Evolutionary conservation across 164 flowering plant species (phyloP).

Genomic region (Aristolochia contorta): DNA sequence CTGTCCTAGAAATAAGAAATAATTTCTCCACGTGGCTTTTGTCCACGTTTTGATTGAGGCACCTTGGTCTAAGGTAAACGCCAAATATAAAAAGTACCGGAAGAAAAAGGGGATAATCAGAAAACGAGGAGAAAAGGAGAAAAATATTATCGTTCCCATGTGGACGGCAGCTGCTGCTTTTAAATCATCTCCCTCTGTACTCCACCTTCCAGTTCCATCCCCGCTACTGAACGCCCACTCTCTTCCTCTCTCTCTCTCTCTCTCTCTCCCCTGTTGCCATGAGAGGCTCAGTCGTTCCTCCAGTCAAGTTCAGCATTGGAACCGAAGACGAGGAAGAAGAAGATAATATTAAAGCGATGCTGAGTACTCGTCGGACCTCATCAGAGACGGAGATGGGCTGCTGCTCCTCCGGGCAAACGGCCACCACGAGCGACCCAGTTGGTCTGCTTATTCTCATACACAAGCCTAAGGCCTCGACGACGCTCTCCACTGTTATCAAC

Average conservation of each 20-base stretch:
- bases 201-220: conserved; percentile 2
- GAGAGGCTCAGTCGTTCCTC: neutral
- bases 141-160: neutral
- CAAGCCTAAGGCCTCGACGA: conserved; percentile 7
- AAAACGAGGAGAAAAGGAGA: neutral
- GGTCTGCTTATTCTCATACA: conserved; percentile 26
- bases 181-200: neutral
- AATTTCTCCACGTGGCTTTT: no score
- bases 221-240: no score
- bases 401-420: no score
- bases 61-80: neutral
- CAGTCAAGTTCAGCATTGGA: neutral
- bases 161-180: conserved; percentile 5
- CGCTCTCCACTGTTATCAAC: conserved; percentile 18
- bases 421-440: conserved; percentile 3
- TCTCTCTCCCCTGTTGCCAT: neutral
- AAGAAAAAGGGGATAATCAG: neutral
- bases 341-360: neutral
- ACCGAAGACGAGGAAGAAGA: neutral
- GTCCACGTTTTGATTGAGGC: neutral
- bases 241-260: neutral
- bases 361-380: no score
- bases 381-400: neutral
- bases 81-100: neutral
- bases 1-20: no score